phyloP scores from a whole-genome alignment of 495 filamentous ascomycete species.

The Darksidea phi region DNA sequence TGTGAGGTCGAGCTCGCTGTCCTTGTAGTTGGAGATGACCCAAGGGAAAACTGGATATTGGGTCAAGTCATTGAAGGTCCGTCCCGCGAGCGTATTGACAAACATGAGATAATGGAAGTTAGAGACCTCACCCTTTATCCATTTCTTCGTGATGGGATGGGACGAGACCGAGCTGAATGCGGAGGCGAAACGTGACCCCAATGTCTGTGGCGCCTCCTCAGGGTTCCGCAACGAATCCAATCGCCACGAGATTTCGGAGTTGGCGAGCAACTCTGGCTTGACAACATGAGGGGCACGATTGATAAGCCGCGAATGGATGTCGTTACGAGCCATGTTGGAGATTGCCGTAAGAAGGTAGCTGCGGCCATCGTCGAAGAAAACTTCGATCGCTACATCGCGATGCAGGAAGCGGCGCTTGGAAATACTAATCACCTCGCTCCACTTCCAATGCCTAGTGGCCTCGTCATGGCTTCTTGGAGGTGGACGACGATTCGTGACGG shows the following conservation, averaged over 20 bases:
- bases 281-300: conserved; percentile 75
- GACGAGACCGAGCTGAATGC: conserved; percentile 75
- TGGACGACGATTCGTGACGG: conserved; percentile 56
- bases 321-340: conserved; percentile 69
- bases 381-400: conserved; percentile 89
- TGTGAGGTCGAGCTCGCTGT: conserved; percentile 85
- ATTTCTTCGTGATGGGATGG: conserved; percentile 83
- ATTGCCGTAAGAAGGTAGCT: conserved; percentile 90
- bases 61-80: conserved; percentile 96
- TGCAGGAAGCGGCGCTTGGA: conserved; percentile 94
- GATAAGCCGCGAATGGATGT: conserved; percentile 69
- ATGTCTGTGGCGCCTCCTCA: conserved; percentile 76
- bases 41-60: conserved; percentile 98
- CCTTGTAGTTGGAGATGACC: conserved; percentile 94
- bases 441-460: conserved; percentile 86
- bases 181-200: conserved; percentile 90
- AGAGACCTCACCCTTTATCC: conserved; percentile 91
- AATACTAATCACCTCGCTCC: conserved; percentile 92
- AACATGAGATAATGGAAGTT: conserved; percentile 99
- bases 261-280: conserved; percentile 49
- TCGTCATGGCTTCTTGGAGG: conserved; percentile 59
- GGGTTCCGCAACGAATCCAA: conserved; percentile 78
- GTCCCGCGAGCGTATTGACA: conserved; percentile 92
- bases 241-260: conserved; percentile 76
- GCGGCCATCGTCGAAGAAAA: conserved; percentile 94